phyloP scores from a whole-genome alignment of 2,329 filamentous ascomycete species.

The Tolypocladium pustulatum region DNA sequence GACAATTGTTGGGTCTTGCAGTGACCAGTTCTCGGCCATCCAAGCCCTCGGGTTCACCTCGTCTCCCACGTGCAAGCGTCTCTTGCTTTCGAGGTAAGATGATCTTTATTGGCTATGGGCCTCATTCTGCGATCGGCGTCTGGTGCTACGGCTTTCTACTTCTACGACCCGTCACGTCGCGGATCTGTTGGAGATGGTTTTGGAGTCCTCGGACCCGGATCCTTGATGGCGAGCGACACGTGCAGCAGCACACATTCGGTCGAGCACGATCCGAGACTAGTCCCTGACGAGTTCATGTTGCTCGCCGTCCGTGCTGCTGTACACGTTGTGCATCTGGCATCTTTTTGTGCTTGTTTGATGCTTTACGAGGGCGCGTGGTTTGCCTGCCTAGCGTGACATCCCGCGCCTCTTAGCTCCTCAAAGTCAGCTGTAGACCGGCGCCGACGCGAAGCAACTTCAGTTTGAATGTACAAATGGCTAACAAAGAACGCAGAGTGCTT shows the following conservation, averaged over 20 bases:
- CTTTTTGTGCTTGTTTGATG: neutral
- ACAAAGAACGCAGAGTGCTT: neutral
- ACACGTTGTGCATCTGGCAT: neutral
- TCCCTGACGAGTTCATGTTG: neutral
- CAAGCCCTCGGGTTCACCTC: constrained; percentile 6
- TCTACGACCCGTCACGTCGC: neutral
- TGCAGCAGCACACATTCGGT: neutral
- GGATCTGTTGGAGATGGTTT: neutral
- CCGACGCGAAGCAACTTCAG: neutral
- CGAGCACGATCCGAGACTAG: neutral
- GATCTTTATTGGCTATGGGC: neutral
- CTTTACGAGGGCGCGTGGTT: neutral
- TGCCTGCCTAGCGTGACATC: neutral
- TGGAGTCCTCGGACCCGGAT: neutral
- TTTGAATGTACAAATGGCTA: neutral
- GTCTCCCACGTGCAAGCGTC: neutral
- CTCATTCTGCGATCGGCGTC: neutral
- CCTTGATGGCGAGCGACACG: neutral
- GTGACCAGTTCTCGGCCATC: constrained; percentile 2
- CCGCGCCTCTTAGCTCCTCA: neutral
- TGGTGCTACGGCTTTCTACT: neutral
- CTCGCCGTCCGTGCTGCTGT: neutral
- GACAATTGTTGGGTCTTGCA: neutral
- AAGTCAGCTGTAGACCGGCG: neutral
- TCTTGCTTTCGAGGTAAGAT: constrained; percentile 1